Conservation (phyloP, 1,284 basidiomycete genomes). For the Ceratobasidium sp. region DNA sequence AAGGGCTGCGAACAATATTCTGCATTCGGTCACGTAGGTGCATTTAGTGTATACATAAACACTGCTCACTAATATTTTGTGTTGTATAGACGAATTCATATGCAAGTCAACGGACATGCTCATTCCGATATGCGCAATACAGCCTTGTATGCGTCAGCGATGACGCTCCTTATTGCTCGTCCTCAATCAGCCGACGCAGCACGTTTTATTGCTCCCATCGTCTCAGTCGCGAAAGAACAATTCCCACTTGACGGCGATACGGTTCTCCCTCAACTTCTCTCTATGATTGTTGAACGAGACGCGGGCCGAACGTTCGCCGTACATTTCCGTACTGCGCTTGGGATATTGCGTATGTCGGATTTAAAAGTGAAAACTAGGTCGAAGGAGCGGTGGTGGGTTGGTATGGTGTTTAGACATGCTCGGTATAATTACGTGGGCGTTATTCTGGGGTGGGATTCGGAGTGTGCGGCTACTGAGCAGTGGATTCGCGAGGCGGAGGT, state of each 20-base stretch:
- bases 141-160: conserved; percentile 25
- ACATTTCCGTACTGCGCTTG: conserved; percentile 13
- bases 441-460: conserved; percentile 69
- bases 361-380: background rate
- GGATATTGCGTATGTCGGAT: background rate
- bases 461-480: conserved; percentile 62
- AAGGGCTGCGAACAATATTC: conserved; percentile 61
- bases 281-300: conserved; percentile 26
- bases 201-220: conserved; percentile 26
- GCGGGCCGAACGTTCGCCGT: conserved; percentile 13
- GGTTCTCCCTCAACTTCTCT: conserved; percentile 38
- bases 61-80: background rate
- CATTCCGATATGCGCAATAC: conserved; percentile 2
- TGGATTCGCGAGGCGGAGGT: conserved; percentile 67
- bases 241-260: conserved; percentile 44
- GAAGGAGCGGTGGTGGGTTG: conserved; percentile 63
- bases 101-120: background rate
- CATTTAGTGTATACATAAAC: conserved; percentile 52
- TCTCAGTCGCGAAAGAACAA: conserved; percentile 42
- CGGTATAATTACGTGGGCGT: conserved; percentile 64
- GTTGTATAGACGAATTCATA: conserved; percentile 16
- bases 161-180: conserved; percentile 8
- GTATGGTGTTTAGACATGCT: conserved; percentile 66
- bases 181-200: conserved; percentile 34
- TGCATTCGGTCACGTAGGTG: conserved; percentile 49